A percentile compares a stretch with the other conserved stretches of the same genome.
Evolutionary conservation across 345 rosid genomes (phyloP).

Genomic region (Populus alba): DNA sequence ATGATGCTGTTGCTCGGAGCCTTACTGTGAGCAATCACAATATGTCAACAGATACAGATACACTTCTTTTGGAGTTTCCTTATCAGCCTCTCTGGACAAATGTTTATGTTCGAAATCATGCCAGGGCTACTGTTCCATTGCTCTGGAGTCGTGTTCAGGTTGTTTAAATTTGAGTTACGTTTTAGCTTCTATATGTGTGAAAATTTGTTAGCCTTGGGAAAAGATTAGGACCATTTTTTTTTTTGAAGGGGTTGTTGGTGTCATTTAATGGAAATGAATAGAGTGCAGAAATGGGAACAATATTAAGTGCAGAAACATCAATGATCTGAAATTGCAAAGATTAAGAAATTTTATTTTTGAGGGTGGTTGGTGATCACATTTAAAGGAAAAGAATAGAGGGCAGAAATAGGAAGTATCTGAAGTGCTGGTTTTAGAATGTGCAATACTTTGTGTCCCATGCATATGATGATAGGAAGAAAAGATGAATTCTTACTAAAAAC

Average conservation of each 20-base stretch:
- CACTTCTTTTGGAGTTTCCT: slow-evolving; percentile 94
- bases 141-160: slow-evolving; percentile 99
- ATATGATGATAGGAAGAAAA: background rate
- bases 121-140: slow-evolving; percentile 93
- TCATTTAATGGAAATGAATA: background rate
- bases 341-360: background rate
- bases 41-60: slow-evolving; percentile 79
- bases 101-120: slow-evolving; percentile 76
- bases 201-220: background rate
- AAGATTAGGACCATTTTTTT: background rate
- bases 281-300: background rate
- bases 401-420: background rate
- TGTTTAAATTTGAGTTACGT: slow-evolving; percentile 24
- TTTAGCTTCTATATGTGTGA: background rate
- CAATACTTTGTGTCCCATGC: background rate
- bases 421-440: background rate
- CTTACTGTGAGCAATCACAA: slow-evolving; percentile 86
- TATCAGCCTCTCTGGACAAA: slow-evolving; percentile 93
- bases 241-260: background rate
- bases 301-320: background rate
- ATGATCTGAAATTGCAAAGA: background rate
- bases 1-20: slow-evolving; percentile 93
- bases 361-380: background rate
- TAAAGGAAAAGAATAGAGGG: background rate
- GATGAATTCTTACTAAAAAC: background rate